phyloP scores from a whole-genome alignment of 441 rosid species.

The Pelargonium myrrhifolium region DNA sequence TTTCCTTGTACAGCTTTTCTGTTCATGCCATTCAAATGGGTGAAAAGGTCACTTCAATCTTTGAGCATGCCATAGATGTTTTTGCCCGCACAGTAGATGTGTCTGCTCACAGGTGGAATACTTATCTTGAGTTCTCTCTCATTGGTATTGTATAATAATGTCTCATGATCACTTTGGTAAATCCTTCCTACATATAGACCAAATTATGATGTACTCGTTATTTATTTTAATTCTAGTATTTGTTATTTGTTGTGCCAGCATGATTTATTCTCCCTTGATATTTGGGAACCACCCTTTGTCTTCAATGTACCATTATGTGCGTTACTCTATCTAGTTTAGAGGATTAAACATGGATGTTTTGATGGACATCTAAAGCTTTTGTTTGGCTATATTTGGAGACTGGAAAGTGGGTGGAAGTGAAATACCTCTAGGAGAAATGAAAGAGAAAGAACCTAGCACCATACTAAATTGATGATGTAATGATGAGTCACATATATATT shows the following conservation, averaged over 20 bases:
- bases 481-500: not conserved
- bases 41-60: slow-evolving; percentile 75
- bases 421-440: not conserved
- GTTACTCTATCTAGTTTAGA: not conserved
- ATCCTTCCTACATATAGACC: slow-evolving; percentile 8
- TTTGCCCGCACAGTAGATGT: slow-evolving; percentile 70
- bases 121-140: not conserved
- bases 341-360: not conserved
- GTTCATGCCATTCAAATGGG: slow-evolving; percentile 93
- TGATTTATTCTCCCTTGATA: not conserved
- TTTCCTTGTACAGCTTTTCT: slow-evolving; percentile 52
- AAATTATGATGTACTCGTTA: not conserved
- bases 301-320: not conserved
- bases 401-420: not conserved
- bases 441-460: not conserved
- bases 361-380: not conserved
- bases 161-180: not conserved
- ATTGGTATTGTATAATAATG: not conserved
- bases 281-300: not conserved
- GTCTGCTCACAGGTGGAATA: slow-evolving; percentile 49
- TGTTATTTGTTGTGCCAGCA: not conserved
- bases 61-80: slow-evolving; percentile 79
- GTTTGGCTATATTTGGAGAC: not conserved
- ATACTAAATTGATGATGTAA: not conserved
- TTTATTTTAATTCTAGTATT: slow-evolving; percentile 12